Evolutionary conservation across 2,329 filamentous ascomycete species (phyloP), one percentile per base, ranked within the genome.

Genomic region (Fusarium irregulare): DNA sequence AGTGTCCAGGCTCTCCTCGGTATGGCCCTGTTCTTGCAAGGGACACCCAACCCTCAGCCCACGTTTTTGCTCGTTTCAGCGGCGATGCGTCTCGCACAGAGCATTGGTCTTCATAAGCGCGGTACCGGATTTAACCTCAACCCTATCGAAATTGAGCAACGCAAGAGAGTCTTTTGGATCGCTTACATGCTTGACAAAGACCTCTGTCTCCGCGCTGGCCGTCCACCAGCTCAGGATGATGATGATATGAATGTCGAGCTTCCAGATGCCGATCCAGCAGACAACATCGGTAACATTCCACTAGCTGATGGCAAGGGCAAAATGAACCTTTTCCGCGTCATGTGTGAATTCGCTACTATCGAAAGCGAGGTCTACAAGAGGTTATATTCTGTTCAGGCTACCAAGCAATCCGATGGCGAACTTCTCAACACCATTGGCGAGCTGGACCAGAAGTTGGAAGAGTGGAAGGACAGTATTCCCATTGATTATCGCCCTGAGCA

Each of bases 401-500:
- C 93, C 3, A 96, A 94, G 76, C 93, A 98, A 77, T 93, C 94
- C 2, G 93, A 97, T 72, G 96, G 95, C 25, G 95, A 98, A 79
- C 85, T 98, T 11, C 86, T 99, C 48, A 97, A 97, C 77, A 97
- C 94, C 1, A 99, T 99, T 73, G 94, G 96, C 48, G 94, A 98
- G 76, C 87, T 99, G 12, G 96, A 99, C 78, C 91, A 89, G 75
- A 89, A 94, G 75, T 73, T 99, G 6, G 96, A 99, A 78, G 91
- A 93, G 56, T 99, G 96, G 96, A 98, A 98, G 83, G 94, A 98
- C 77, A 89, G 87, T 54, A 98, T 99, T 56, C 95, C 96, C 4
- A 87, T 97, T 60, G 96, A 98, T 76, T 98, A 98, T 82, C 89
- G 96, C n/a, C 96, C 96, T 1, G 96, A 98, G 79, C 91, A 98